Evolutionary conservation across 129 eudicot species (phyloP), one percentile per base, ranked within the genome.

Genomic region (Artemisia annua): DNA sequence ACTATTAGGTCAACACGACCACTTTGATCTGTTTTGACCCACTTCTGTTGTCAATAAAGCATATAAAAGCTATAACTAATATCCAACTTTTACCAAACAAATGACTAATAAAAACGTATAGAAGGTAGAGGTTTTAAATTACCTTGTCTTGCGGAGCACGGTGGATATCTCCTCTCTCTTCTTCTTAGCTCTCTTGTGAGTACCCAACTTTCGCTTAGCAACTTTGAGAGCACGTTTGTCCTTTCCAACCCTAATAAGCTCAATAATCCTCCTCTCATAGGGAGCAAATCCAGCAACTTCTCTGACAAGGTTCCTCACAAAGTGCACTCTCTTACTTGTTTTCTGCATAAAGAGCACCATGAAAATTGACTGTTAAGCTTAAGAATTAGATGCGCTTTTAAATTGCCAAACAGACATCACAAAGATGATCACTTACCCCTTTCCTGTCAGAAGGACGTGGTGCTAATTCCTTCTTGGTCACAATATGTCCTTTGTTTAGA

Each of bases 241-340:
- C 43, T 70, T 70, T 32, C 74, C 74, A 32, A 70, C 74, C 63
- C 54, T 70, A 3, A 70, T 13, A 70, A 54, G 64, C 55, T 70
- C 74, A 7, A 64, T 70, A 30, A 70, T 70, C 32, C 74, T 54
- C 74, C 39, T 70, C 74, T 70, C 74, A 53, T 70, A 70, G 18
- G 74, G 74, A 70, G 74, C 74, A 70, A 53, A 53, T 70, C 74
- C 74, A 32, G 74, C 74, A 52, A 70, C 74, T 16, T 70, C 74
- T 35, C 74, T 70, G 32, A 70, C 39, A 32, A 70, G 52, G 35
- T 16, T 70, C 32, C 74, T 53, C 74, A 70, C 74, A 70, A 70
- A 70, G 52, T 70, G 74, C 39, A 13, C 28, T 18, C 74, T 70
- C 64, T 70, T 54, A 7, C 74, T 70, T 30, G 74, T 70, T 70